Base-by-base conservation (phyloP, 129 eudicot genomes). In the Arctium minus region DNA sequence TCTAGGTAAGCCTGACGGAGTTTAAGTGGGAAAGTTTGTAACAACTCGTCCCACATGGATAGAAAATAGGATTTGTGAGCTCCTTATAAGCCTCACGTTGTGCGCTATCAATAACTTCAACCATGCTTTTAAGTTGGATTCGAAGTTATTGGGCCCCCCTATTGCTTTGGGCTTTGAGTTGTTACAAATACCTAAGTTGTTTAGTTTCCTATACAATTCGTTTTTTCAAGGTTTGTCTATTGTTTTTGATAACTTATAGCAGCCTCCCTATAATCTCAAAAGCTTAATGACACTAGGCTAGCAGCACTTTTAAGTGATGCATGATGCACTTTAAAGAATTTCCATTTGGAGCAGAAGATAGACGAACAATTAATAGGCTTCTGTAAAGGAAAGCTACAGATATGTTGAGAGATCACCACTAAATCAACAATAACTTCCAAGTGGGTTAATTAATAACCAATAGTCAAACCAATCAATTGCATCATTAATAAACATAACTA, bases 151-250 rank as follows among this genome's bases (percentile, higher is more conserved):
- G 27, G 27, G 27, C 27, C 27, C 0, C 0, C 27, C 27, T 22
- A 22, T 22, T 22, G 27, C 27, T 22, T 22, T 22, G 27, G 27
- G 27, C 27, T 22, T 22, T 22, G 27, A 22, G 27, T 22, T 22
- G 27, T 33, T 35, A 33, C 36, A 1, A 1, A 1, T 33, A 72
- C 71, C 71, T 50, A 27, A 71, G 27, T 36, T 80, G 36, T 69
- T 27, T 72, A 33, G 38, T 36, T 72, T 72, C 17, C 8, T 22
- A 27, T 80, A 31, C 48, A 32, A 70, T 48, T 80, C 53, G 32
- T 13, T 80, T 80, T 71, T 70, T 71, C 83, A 50, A 46, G 71
- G 17, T 12, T 80, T 39, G 44, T 69, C 37, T 1, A 75, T 39
- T 68, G 82, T 69, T 68, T 38, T 67, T 68, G 62, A 40, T 31